A percentile compares a stretch with the other conserved stretches of the same genome.
Evolutionary conservation across 441 rosid species (phyloP).

Genomic region (Populus hybrid): DNA sequence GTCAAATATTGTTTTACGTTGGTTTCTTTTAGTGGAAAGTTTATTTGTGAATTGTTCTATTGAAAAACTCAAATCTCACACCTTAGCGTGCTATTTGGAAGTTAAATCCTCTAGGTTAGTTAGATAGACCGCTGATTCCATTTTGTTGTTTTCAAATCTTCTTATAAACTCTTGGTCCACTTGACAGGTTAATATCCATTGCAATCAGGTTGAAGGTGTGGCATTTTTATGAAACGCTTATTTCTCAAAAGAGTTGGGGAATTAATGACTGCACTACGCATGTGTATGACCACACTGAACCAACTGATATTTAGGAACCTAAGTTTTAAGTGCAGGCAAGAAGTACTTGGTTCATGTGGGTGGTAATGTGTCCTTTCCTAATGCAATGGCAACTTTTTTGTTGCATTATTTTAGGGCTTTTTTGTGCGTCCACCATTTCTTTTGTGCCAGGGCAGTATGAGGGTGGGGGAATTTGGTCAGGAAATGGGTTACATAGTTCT

Average conservation of each 20-base stretch:
- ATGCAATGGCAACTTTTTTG: constrained; percentile 43
- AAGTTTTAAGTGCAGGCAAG: constrained; percentile 16
- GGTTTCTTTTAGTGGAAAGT: background rate
- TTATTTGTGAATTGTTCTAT: background rate
- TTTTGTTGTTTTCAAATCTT: background rate
- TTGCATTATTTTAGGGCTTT: constrained; percentile 44
- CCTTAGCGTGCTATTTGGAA: background rate
- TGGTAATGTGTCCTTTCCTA: constrained; percentile 40
- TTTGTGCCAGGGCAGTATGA: constrained; percentile 32
- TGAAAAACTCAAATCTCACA: background rate
- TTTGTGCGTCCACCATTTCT: constrained; percentile 32
- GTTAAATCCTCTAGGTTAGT: background rate
- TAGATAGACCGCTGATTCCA: background rate
- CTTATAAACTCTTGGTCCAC: constrained; percentile 8
- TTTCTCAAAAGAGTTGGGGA: constrained; percentile 7
- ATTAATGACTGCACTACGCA: background rate
- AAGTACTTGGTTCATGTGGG: constrained; percentile 20
- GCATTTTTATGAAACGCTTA: background rate
- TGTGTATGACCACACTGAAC: constrained; percentile 12
- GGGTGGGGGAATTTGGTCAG: constrained; percentile 23
- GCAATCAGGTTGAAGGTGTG: constrained; percentile 2
- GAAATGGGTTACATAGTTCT: constrained; percentile 24
- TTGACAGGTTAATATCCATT: constrained; percentile 30
- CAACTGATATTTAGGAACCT: constrained; percentile 8
- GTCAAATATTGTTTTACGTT: background rate